phyloP scores from a whole-genome alignment of 2,329 filamentous ascomycete species.

The Magnaporthales sp. region DNA sequence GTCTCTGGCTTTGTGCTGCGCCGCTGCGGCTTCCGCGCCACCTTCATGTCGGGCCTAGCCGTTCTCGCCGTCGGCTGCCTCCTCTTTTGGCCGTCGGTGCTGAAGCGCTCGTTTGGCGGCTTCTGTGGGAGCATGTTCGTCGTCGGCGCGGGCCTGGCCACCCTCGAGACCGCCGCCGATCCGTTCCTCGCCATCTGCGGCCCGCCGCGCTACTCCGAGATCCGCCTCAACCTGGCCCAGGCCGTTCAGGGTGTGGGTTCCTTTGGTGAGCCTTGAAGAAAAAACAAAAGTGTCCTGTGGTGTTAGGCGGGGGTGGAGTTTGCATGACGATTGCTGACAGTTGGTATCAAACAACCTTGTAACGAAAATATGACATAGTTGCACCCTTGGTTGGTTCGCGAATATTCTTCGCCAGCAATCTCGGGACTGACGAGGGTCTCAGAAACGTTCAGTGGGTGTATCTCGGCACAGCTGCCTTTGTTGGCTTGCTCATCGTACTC shows the following conservation, averaged over 20 bases:
- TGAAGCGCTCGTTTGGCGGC: constrained; percentile 46
- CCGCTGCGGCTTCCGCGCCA: constrained; percentile 55
- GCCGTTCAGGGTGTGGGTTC: constrained; percentile 50
- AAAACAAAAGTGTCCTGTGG: background rate
- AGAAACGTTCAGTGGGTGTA: constrained; percentile 58
- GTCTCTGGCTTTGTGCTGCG: constrained; percentile 46
- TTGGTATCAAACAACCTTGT: too few relatives aligned
- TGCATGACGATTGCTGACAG: too few relatives aligned
- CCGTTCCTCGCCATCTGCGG: constrained; percentile 45
- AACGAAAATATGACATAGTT: constrained; percentile 15
- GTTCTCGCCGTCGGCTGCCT: constrained; percentile 48
- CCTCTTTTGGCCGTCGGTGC: constrained; percentile 48
- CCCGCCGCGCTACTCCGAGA: constrained; percentile 48
- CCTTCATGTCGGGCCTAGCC: constrained; percentile 54
- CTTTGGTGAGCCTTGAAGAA: constrained; percentile 21
- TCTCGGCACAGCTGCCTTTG: constrained; percentile 52
- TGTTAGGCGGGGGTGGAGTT: background rate
- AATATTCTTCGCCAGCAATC: constrained; percentile 51
- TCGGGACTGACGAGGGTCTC: constrained; percentile 37
- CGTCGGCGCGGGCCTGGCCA: constrained; percentile 28
- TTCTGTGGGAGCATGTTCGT: constrained; percentile 51
- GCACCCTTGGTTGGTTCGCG: constrained; percentile 50
- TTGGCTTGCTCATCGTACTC: constrained; percentile 44
- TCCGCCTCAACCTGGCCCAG: constrained; percentile 50
- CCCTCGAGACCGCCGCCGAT: constrained; percentile 51